Percentiles rank a stretch among this genome's conserved stretches.
These are phyloP conservation scores for Carpinus viminea DNA, from an alignment of 306 rosid genomes.

Conservation along the genomic window DNA sequence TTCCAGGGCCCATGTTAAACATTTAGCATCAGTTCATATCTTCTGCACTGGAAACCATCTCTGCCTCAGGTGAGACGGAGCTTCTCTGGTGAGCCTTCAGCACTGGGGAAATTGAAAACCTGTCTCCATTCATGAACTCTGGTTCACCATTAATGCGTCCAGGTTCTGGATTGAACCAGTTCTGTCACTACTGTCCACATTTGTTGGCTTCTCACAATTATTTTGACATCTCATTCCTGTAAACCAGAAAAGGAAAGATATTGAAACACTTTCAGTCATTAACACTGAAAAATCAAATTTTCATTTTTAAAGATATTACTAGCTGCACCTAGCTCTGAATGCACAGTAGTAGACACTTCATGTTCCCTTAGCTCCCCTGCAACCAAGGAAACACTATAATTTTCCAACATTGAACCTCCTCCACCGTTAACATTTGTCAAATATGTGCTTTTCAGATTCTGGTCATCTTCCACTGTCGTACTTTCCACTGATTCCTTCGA, in stretches of 20 bases:
- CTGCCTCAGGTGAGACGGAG: constrained; percentile 21
- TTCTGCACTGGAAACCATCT: constrained; percentile 34
- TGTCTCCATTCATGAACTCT: constrained; percentile 26
- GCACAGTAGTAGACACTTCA: constrained; percentile 39
- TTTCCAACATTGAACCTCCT: constrained; percentile 15
- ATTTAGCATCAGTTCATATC: constrained; percentile 13
- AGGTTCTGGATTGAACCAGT: constrained; percentile 22
- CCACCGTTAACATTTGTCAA: constrained; percentile 15
- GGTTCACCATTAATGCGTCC: constrained; percentile 27
- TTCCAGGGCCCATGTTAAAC: constrained; percentile 24
- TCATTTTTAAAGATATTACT: constrained; percentile 44
- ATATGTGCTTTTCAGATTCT: constrained; percentile 31
- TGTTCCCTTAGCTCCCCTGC: constrained; percentile 39
- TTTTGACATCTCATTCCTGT: constrained; percentile 47
- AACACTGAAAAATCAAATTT: constrained; percentile 12
- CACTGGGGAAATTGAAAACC: constrained; percentile 28
- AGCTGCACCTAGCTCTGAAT: constrained; percentile 28
- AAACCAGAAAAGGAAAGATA: constrained; percentile 31
- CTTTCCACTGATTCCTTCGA: constrained; percentile 33
- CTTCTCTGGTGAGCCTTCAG: constrained; percentile 42
- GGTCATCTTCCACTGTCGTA: constrained; percentile 32
- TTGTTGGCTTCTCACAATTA: constrained; percentile 40
- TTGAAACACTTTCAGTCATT: constrained; percentile 19
- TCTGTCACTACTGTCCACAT: constrained; percentile 32
- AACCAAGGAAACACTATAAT: constrained; percentile 32